Conservation (phyloP, 2,329 filamentous ascomycete species). For the Dendrostoma leiphaemia region DNA sequence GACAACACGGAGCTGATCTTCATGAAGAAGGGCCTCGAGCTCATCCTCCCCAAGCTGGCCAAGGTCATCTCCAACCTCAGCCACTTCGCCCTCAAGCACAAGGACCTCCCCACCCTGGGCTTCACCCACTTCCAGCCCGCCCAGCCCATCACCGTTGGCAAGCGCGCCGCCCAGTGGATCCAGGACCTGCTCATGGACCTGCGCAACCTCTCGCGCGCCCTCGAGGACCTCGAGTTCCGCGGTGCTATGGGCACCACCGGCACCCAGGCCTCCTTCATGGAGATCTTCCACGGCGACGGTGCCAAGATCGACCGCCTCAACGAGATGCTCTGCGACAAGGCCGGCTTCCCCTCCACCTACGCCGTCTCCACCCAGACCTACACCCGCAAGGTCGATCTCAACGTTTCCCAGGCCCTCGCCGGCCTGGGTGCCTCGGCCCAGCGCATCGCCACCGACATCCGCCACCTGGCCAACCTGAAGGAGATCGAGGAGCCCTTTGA, state of each 20-base stretch:
- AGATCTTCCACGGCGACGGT: constrained; percentile 51
- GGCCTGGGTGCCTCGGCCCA: constrained; percentile 78
- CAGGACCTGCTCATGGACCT: constrained; percentile 77
- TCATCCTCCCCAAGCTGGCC: constrained; percentile 76
- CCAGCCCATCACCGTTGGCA: constrained; percentile 62
- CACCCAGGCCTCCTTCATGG: constrained; percentile 61
- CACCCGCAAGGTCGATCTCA: constrained; percentile 77
- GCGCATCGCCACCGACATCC: constrained; percentile 72
- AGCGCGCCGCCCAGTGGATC: constrained; percentile 61
- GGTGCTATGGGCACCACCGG: constrained; percentile 69
- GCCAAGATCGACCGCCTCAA: constrained; percentile 54
- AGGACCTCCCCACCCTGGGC: constrained; percentile 65
- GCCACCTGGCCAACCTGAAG: constrained; percentile 73
- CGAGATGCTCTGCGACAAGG: constrained; percentile 52
- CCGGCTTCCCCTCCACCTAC: constrained; percentile 52
- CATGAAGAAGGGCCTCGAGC: constrained; percentile 69
- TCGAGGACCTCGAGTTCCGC: constrained; percentile 70
- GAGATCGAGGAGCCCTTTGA: constrained; percentile 67
- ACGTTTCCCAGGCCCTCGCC: constrained; percentile 76
- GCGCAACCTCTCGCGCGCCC: constrained; percentile 67
- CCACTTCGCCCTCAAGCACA: constrained; percentile 70
- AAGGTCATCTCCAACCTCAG: constrained; percentile 74
- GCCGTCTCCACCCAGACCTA: constrained; percentile 65
- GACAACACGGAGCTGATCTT: constrained; percentile 80
- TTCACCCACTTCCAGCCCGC: constrained; percentile 73